These are phyloP conservation scores for Pseudofabraea citricarpa DNA, from an alignment of 2,329 filamentous ascomycete species.

Conservation along the genomic window DNA sequence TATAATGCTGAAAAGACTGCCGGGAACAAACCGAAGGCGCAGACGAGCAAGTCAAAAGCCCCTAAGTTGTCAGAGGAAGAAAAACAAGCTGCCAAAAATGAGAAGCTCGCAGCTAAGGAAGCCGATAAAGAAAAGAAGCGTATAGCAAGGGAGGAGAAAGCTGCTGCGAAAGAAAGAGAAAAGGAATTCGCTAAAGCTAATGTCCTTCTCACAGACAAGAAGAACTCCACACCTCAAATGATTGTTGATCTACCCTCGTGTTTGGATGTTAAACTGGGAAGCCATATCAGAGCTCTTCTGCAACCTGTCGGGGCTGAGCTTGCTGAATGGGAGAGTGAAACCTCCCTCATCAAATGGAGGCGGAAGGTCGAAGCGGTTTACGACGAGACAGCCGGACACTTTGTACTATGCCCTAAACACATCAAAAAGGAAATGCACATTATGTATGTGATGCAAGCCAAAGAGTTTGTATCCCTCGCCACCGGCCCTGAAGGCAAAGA, in stretches of 20 bases:
- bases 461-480: constrained; percentile 61
- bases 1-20: constrained; percentile 6
- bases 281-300: constrained; percentile 47
- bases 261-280: constrained; percentile 41
- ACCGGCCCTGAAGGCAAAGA: constrained; percentile 39
- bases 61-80: constrained; percentile 8
- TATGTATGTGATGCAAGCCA: constrained; percentile 53
- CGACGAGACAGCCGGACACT: constrained; percentile 40
- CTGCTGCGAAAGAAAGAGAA: constrained; percentile 56
- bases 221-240: constrained; percentile 70
- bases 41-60: not conserved
- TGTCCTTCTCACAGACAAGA: constrained; percentile 68
- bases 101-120: constrained; percentile 19
- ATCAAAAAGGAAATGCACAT: constrained; percentile 44
- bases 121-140: constrained; percentile 49
- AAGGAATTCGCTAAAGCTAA: constrained; percentile 69
- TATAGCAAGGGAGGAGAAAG: constrained; percentile 55
- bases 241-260: constrained; percentile 63
- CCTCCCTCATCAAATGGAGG: constrained; percentile 48
- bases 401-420: constrained; percentile 40
- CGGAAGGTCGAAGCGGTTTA: constrained; percentile 44
- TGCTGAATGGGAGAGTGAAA: constrained; percentile 38
- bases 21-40: constrained; percentile 5
- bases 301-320: constrained; percentile 43
- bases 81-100: constrained; percentile 11